Evolutionary conservation across 306 rosid species (phyloP), one percentile per base, ranked within the genome.

Genomic region (Prunus padus): DNA sequence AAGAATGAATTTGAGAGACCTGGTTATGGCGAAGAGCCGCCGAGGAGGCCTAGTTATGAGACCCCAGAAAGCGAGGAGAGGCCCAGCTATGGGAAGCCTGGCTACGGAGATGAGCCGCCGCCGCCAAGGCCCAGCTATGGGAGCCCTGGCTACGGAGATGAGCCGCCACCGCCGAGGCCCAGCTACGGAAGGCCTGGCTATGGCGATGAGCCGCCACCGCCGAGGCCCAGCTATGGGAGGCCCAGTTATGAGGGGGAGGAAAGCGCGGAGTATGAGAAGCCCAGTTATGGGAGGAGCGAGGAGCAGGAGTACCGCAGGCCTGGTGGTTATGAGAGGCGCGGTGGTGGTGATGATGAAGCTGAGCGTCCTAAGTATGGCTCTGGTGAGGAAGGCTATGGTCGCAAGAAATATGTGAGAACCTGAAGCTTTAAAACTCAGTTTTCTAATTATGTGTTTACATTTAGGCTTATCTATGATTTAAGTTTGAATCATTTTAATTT

Each of bases 321-420:
- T 19, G 10, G 31, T 45, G 45, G 70, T 65, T 68, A 77, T 68
- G 75, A 57, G 69, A 59, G 62, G 68, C 79, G 80, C 19, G 54
- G 40, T 1, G 28, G 71, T 22, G 88, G 74, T 55, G 94, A 84
- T 19, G 86, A 78, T 11, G 83, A 72, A 5, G 74, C 76, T 8
- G 85, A 76, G 18, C 79, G 72, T 44, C 81, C 81, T 22, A 72
- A 78, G 64, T 74, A 79, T 65, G 89, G 88, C 9, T 64, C 83
- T 65, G 84, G 87, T 18, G 90, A 84, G 65, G 92, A 87, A 69
- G 77, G 89, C 72, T 81, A 87, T 78, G 88, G 87, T 20, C 96
- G 93, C 51, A 90, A 92, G 88, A 89, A 95, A 90, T 75, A 87
- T 72, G 97, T 91, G 81, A 94, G 97, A 69, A 67, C 33, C 66